phyloP scores from a whole-genome alignment of 148 eudicot species.

The Vaccinium darrowii region DNA sequence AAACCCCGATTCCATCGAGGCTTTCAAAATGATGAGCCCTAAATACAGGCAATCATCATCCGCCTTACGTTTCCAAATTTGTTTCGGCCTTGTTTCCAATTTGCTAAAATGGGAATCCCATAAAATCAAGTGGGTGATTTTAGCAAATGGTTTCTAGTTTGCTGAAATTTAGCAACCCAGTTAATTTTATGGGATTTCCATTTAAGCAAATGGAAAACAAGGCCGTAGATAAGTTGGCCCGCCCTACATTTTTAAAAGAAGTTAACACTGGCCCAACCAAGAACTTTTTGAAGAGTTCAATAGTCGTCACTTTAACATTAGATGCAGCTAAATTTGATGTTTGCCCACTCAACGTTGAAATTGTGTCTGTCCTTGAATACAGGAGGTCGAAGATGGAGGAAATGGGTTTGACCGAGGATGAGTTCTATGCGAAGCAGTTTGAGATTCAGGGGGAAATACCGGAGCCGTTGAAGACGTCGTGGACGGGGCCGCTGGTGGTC shows the following conservation, averaged over 20 bases:
- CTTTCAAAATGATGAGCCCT: slow-evolving; percentile 83
- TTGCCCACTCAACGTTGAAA: not conserved
- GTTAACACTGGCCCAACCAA: not conserved
- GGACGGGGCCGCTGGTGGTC: slow-evolving; percentile 83
- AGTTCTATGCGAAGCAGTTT: slow-evolving; percentile 76
- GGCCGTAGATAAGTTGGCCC: no score
- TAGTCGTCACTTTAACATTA: not conserved
- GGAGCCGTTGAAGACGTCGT: slow-evolving; percentile 61
- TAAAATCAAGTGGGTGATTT: no score
- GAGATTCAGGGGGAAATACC: slow-evolving; percentile 76
- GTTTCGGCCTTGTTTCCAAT: not conserved
- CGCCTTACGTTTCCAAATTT: not conserved
- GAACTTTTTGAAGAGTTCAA: not conserved
- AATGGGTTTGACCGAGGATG: slow-evolving; percentile 83
- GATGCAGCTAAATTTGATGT: not conserved
- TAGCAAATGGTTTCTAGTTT: no score
- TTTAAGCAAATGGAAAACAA: no score
- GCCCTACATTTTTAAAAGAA: no score
- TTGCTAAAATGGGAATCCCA: no score
- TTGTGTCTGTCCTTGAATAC: not conserved
- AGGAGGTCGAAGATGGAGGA: slow-evolving; percentile 55
- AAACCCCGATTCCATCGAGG: slow-evolving; percentile 77
- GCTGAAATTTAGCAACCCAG: no score
- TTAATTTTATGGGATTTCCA: no score
- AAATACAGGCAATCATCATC: slow-evolving; percentile 46